Evolutionary conservation across 2,329 filamentous ascomycete genomes (phyloP), one percentile per base, ranked within the genome.

Genomic region (Colletotrichum theobromicola): DNA sequence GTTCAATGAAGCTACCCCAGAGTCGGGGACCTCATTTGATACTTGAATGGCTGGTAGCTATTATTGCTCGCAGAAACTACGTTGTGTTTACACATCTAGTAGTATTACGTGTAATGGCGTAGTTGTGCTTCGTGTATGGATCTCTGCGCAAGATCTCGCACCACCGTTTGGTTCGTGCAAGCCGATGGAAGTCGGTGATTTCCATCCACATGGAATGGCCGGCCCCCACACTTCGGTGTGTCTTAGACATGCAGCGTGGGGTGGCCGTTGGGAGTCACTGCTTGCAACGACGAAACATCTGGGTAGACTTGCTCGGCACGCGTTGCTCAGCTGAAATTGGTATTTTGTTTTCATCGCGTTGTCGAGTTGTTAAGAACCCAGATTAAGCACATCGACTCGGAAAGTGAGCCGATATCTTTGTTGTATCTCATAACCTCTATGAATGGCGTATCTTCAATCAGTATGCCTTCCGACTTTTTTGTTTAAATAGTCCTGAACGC

Each of bases 381-480:
- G 21, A 55, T 50, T 57, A 30, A 28, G 57, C 55, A 46, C 15
- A 35, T 67, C 46, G 42, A n/a, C 63, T 63, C 15, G 28, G 24
- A 28, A n/a, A 9, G 50, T 24, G 18, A 58, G 50, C 15, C 58
- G 16, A 67, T 8, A n/a, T 62, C 42, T 63, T 37, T 64, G 42
- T 13, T 50, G 24, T 58, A 67, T 67, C 34, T 74, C 72, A 58
- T 37, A 53, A 57, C 35, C 28, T 75, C 69, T 67, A 50, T 67
- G 21, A 37, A 26, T 18, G n/a, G 62, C 53, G 28, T 46, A n/a
- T 64, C 46, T 63, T 50, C 62, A 72, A 75, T 67, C 62, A 75
- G 58, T 58, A 37, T 72, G 63, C 68, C 72, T 53, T 63, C 68
- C 69, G 30, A 67, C 62, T 26, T 72, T 67, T 74, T 62, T 65